Evolutionary conservation across 2,329 filamentous ascomycete genomes (phyloP), one percentile per base, ranked within the genome.

Genomic region (Xylariales sp.): DNA sequence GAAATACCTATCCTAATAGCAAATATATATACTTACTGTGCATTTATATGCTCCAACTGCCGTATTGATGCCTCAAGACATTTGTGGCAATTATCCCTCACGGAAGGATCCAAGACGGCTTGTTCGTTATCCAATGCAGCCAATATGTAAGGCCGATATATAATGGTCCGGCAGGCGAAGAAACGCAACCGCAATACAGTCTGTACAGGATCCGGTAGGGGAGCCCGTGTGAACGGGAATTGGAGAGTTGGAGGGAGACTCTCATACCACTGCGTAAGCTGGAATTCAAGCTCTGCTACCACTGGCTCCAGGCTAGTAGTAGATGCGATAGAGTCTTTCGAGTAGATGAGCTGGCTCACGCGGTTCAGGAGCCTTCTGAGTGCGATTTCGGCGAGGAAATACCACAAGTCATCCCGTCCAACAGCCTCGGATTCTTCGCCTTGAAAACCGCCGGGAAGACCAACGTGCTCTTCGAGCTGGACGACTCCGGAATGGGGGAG

Each of bases 211-310:
- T 88, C 85, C 40, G 78, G 73, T 18, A 88, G 67, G 35, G 81
- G 73, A 0, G 76, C 69, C 38, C 81, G 72, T 24, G 78, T 78
- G 53, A 88, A 85, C 2, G 86, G 83, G 48, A 93, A 93, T 50
- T 88, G 85, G 41, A 93, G 72, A 4, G 85, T 76, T 28, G 77
- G 59, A 5, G 87, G 87, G 29, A 93, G 68, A 47, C 78, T 84
- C 51, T 89, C 85, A 55, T 91, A 90, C 87, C 86, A 93, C 56
- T 91, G 86, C 5, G 81, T 83, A 34, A 93, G 66, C 60, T 93
- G 87, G 54, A 82, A 89, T 57, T 91, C 87, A 25, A 93, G 72
- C 57, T 91, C 86, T 11, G 82, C 79, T 17, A 88, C 85, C 10
- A 93, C 77, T 1, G 85, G 86, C 43, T 87, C 85, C 24, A 91